Base-by-base conservation (phyloP, 169 alveolate species). In the Cryptosporidium canis region DNA sequence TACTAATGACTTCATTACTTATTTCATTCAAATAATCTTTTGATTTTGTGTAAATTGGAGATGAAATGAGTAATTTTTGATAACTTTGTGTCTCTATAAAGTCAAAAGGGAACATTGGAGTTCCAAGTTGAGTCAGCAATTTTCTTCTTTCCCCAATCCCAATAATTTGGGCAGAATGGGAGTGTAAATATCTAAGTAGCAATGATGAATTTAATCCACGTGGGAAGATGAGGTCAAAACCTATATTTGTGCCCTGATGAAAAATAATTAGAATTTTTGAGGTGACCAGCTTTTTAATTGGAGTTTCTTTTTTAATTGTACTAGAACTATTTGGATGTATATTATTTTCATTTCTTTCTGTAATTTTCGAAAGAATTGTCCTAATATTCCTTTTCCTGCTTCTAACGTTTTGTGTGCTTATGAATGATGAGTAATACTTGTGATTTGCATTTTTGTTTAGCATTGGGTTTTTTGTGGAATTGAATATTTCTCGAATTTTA, bases 201-300 rank as follows among this genome's bases (percentile, higher is more conserved):
- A 77, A 12, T 77, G 87, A 55, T 41, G 87, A 77, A 44, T 77
- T 53, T 43, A 77, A 21, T 58, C 87, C 87, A 56, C 87, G 68
- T 7, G 87, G 87, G 37, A 77, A 41, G 24, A 77, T 24, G 24
- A 77, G 68, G 27, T 77, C 87, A 18, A 58, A 77, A n/a, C 87
- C 87, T 7, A 37, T 27, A 27, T 63, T 35, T 35, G 51, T 53
- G 1, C 87, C 87, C 45, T 77, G 87, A 35, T 77, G 87, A 55
- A 55, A 55, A 44, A 77, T 77, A 55, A 77, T 35, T n/a, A 77
- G 9, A 9, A 55, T 44, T 29, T 48, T 48, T 3, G 87, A 66
- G 33, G 9, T 0, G 29, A 66, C 12, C 1, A 66, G 11, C 24
- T 37, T 66, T 65, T 16, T 16, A 11, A 21, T 14, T 41, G 24